These are phyloP conservation scores for Favolaschia claudopus DNA, from an alignment of 768 basidiomycete species.

Conservation along the genomic window DNA sequence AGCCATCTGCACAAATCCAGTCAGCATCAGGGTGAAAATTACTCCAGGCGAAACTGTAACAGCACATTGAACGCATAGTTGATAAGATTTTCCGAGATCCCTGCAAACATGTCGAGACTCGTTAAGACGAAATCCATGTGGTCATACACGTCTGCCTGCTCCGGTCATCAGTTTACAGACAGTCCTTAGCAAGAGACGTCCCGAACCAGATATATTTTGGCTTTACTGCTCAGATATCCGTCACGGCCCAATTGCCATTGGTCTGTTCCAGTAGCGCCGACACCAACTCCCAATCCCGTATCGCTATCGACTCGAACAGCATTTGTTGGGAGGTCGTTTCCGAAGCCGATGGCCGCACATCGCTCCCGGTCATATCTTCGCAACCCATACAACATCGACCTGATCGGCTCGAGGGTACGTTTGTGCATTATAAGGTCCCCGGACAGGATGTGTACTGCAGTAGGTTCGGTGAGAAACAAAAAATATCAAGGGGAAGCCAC, in stretches of 20 bases:
- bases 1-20: slow-evolving; percentile 54
- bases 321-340: slow-evolving; percentile 23
- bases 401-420: slow-evolving; percentile 76
- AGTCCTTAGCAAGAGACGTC: neutral
- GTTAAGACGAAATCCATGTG: slow-evolving; percentile 78
- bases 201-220: slow-evolving; percentile 71
- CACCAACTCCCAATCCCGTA: slow-evolving; percentile 3
- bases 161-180: neutral
- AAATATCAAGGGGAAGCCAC: neutral
- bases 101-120: slow-evolving; percentile 77
- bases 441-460: slow-evolving; percentile 74
- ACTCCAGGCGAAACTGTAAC: slow-evolving; percentile 13
- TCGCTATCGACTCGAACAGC: slow-evolving; percentile 22
- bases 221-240: slow-evolving; percentile 73
- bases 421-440: slow-evolving; percentile 80
- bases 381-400: slow-evolving; percentile 71
- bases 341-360: slow-evolving; percentile 49
- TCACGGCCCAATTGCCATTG: slow-evolving; percentile 32
- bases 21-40: slow-evolving; percentile 1
- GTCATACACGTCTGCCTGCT: slow-evolving; percentile 75
- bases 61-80: slow-evolving; percentile 77
- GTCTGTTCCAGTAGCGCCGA: slow-evolving; percentile 1
- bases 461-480: neutral
- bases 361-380: slow-evolving; percentile 76
- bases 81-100: slow-evolving; percentile 75